These are phyloP conservation scores for Mycena citricolor DNA, from an alignment of 1,284 basidiomycete genomes.

Conservation along the genomic window DNA sequence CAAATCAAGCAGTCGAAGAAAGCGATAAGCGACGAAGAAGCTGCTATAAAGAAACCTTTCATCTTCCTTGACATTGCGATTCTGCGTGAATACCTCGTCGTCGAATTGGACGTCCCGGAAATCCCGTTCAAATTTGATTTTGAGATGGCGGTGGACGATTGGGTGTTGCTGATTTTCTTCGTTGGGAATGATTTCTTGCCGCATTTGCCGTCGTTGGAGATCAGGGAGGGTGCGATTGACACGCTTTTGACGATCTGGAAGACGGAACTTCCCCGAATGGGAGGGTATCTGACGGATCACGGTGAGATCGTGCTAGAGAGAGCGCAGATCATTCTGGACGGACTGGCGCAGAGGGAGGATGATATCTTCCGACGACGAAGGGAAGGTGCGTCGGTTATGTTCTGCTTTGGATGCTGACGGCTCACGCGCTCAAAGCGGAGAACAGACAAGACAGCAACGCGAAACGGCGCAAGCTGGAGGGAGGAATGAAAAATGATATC, in stretches of 20 bases:
- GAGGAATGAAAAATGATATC: constrained; percentile 50
- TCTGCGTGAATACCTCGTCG: constrained; percentile 95
- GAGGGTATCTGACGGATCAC: constrained; percentile 94
- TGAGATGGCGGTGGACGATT: constrained; percentile 98
- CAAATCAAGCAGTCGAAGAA: constrained; percentile 42
- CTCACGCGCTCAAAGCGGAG: no score
- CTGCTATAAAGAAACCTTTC: constrained; percentile 92
- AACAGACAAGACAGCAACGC: constrained; percentile 88
- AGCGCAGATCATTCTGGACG: constrained; percentile 94
- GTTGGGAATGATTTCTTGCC: constrained; percentile 99
- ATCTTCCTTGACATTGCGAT: constrained; percentile 98
- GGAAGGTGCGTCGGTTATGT: constrained; percentile 81
- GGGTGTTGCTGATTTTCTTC: constrained; percentile 99
- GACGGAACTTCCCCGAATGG: constrained; percentile 89
- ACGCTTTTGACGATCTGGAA: constrained; percentile 96
- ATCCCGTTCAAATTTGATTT: constrained; percentile 89
- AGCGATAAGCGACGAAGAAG: no score
- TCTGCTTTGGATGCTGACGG: no score
- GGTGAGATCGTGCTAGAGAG: constrained; percentile 85
- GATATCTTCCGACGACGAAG: constrained; percentile 92
- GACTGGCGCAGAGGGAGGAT: constrained; percentile 89
- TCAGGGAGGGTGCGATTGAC: constrained; percentile 98
- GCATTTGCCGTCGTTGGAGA: constrained; percentile 96
- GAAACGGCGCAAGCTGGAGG: constrained; percentile 85
- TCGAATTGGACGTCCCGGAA: constrained; percentile 85